Evolutionary conservation across 2,329 filamentous ascomycete species (phyloP).

Genomic region (Colletotrichum lupini): DNA sequence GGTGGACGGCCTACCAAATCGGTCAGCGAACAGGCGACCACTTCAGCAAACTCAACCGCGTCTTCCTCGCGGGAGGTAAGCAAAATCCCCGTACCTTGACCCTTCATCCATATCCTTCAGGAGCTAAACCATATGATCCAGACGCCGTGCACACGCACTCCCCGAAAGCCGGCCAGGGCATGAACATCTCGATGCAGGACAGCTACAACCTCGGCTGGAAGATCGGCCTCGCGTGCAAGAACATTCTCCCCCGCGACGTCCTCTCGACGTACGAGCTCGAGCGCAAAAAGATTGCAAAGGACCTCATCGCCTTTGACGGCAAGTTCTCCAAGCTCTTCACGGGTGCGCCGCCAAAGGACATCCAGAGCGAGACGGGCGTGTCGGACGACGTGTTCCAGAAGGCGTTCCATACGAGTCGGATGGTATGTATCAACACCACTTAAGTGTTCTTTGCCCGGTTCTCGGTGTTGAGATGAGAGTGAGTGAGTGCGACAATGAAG

Average conservation of each 20-base stretch:
- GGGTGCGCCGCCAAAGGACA: constrained; percentile 65
- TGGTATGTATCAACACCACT: constrained; percentile 38
- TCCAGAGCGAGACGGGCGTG: constrained; percentile 69
- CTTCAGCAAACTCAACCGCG: constrained; percentile 65
- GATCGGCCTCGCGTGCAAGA: constrained; percentile 58
- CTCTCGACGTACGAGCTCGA: constrained; percentile 63
- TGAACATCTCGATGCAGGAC: constrained; percentile 80
- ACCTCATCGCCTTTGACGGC: constrained; percentile 69
- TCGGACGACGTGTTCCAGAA: constrained; percentile 72
- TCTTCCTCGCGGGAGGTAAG: constrained; percentile 72
- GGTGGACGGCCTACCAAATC: constrained; percentile 74
- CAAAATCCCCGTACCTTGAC: not conserved
- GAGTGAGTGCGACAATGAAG: not conserved
- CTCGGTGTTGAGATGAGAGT: not conserved
- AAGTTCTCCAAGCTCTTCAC: constrained; percentile 67
- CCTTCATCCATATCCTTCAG: not conserved
- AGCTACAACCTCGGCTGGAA: constrained; percentile 69
- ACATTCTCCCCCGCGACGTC: constrained; percentile 52
- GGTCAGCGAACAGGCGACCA: constrained; percentile 71
- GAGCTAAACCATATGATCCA: not conserved
- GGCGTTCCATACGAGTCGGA: constrained; percentile 67
- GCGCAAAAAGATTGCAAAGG: constrained; percentile 68
- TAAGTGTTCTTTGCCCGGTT: not conserved
- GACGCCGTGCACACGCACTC: constrained; percentile 69
- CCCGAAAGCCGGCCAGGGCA: constrained; percentile 76